phyloP scores from a whole-genome alignment of 306 rosid species.

The Erythrophleum fordii region DNA sequence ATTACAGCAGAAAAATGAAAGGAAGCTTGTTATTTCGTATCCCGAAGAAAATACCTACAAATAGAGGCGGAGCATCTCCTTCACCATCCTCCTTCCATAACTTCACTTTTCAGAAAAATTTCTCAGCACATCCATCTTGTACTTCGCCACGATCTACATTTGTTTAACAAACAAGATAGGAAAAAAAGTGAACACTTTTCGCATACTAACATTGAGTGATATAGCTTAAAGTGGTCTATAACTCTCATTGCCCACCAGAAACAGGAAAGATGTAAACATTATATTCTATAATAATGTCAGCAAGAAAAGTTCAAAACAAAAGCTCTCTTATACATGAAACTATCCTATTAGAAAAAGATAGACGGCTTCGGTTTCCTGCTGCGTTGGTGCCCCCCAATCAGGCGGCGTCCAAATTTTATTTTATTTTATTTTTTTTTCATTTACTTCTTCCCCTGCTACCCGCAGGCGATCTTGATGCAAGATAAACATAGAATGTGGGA shows the following conservation, averaged over 20 bases:
- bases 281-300: background rate
- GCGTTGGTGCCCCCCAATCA: too few relatives aligned
- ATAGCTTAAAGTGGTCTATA: background rate
- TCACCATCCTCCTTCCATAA: conserved; percentile 91
- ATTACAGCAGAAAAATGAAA: background rate
- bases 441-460: too few relatives aligned
- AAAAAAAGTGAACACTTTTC: background rate
- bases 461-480: too few relatives aligned
- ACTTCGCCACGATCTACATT: conserved; percentile 86
- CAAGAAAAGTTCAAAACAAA: too few relatives aligned
- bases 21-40: conserved; percentile 1
- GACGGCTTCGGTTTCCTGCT: too few relatives aligned
- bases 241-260: background rate
- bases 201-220: background rate
- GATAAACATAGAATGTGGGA: too few relatives aligned
- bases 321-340: too few relatives aligned
- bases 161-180: conserved; percentile 2
- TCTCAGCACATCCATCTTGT: conserved; percentile 79
- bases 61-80: conserved; percentile 92
- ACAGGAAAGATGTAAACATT: background rate
- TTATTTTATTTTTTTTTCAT: too few relatives aligned
- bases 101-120: conserved; percentile 83
- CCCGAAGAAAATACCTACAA: conserved; percentile 70
- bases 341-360: too few relatives aligned
- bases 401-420: too few relatives aligned